Evolutionary conservation across 73 alveolate species (phyloP).

Genomic region (Paramecium biaurelia): DNA sequence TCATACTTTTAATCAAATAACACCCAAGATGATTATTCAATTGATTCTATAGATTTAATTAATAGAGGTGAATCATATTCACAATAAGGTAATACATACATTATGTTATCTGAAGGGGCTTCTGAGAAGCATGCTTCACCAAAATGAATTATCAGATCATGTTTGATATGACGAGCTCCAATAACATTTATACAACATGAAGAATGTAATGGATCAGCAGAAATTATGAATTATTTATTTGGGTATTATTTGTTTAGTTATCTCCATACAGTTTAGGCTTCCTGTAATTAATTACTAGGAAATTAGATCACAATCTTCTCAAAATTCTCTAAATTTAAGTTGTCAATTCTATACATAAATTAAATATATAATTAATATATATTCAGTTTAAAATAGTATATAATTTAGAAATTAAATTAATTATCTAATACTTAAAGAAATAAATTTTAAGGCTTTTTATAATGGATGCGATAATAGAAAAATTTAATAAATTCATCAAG

Average conservation of each 20-base stretch:
- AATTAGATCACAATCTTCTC: not conserved
- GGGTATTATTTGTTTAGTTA: not conserved
- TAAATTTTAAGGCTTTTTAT: too few relatives aligned
- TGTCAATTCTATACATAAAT: not conserved
- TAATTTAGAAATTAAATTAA: not conserved
- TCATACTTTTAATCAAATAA: constrained; percentile 10
- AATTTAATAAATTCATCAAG: too few relatives aligned
- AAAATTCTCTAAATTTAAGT: not conserved
- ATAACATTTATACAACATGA: constrained; percentile 55
- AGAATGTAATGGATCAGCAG: constrained; percentile 49
- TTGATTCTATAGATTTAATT: not conserved
- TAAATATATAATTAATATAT: not conserved
- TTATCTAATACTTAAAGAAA: too few relatives aligned
- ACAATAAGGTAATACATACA: not conserved
- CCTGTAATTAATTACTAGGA: not conserved
- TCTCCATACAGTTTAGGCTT: not conserved
- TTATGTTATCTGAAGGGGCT: not conserved
- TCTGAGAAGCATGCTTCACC: constrained; percentile 61
- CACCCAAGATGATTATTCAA: not conserved
- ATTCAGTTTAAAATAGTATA: not conserved
- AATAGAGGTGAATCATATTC: not conserved
- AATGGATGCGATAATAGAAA: too few relatives aligned
- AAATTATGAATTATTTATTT: not conserved
- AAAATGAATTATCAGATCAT: constrained; percentile 57
- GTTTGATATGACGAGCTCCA: constrained; percentile 44